These are phyloP conservation scores for Geranium rotundifolium DNA, from an alignment of 345 rosid genomes.

Conservation along the genomic window DNA sequence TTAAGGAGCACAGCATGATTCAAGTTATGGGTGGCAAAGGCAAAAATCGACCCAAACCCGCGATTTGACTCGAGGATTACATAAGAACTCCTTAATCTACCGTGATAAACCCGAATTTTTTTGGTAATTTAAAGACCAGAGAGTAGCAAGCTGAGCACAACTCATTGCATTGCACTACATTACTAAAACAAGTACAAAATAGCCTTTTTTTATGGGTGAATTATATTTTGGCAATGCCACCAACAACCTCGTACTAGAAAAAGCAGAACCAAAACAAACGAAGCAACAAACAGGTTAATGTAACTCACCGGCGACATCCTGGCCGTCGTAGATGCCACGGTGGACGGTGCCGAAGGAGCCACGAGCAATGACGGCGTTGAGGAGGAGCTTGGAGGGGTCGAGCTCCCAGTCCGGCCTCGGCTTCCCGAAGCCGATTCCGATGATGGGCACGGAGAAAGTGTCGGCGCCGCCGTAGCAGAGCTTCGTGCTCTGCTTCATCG, in stretches of 20 bases:
- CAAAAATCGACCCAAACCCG: too few relatives aligned
- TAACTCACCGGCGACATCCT: constrained; percentile 85
- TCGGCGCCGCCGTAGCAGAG: constrained; percentile 19
- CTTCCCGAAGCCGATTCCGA: constrained; percentile 18
- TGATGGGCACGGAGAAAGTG: background rate
- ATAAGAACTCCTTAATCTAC: constrained; percentile 10
- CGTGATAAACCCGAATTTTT: background rate
- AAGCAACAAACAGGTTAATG: too few relatives aligned
- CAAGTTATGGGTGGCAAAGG: too few relatives aligned
- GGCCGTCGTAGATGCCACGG: constrained; percentile 84
- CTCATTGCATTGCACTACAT: too few relatives aligned
- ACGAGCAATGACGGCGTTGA: constrained; percentile 85
- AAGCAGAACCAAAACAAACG: too few relatives aligned
- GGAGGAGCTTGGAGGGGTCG: constrained; percentile 42
- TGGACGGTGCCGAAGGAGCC: constrained; percentile 98
- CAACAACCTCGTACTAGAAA: background rate
- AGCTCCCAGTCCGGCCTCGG: constrained; percentile 55
- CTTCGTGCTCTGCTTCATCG: constrained; percentile 31
- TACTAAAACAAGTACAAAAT: background rate
- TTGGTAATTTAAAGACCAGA: background rate
- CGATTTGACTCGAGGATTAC: too few relatives aligned
- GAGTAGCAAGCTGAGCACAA: constrained; percentile 1
- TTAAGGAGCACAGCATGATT: too few relatives aligned
- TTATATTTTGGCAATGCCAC: too few relatives aligned
- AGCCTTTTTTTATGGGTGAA: background rate